Base-by-base conservation (phyloP, 495 filamentous ascomycete species). In the Umbilicaria muhlenbergii region DNA sequence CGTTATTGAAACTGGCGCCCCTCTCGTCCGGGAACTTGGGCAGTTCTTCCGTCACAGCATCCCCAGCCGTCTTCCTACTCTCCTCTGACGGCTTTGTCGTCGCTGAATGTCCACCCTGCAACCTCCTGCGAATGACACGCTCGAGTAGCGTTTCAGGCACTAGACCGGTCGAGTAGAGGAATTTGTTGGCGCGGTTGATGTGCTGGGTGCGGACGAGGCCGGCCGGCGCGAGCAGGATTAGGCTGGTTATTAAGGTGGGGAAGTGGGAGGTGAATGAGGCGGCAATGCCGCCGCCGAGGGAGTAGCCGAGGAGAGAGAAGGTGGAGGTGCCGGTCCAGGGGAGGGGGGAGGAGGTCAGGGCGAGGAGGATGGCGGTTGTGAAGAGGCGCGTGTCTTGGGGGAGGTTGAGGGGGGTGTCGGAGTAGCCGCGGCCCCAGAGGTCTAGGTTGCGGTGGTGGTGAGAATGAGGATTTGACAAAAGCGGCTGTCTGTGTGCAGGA, bases 301-400 rank as follows among this genome's bases (percentile, higher is more conserved):
- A 86, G 61, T 92, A 94, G 2, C 88, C 89, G 11, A 91, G 61
- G 0, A 94, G 58, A 14, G 70, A 69, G 61, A 94, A 86, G 39
- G 66, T 66, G 11, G 59, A 62, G 2, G 61, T 60, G n/a, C 60
- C 68, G 15, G 71, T 73, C 83, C 83, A 87, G 28, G 75, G 53
- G n/a, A 85, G 51, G 3, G 67, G 65, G 0, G 81, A 86, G 2
- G 84, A 85, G 15, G 74, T 63, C 16, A 92, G 64, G 11, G 73
- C 81, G 24, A 83, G 64, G 32, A 88, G 59, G 18, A 91, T 81
- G 58, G 89, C 78, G 1, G 76, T 72, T 12, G 71, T 69, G 60
- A 84, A 94, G 5, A 96, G 75, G 2, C 75, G 70, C 3, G 70
- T 61, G 59, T 89, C 80, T 57, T 91, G 83, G 10, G 74, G 74